phyloP scores from a whole-genome alignment of 192 early-diverging fungal genomes.

The Rhizoclosmatium globosum region DNA sequence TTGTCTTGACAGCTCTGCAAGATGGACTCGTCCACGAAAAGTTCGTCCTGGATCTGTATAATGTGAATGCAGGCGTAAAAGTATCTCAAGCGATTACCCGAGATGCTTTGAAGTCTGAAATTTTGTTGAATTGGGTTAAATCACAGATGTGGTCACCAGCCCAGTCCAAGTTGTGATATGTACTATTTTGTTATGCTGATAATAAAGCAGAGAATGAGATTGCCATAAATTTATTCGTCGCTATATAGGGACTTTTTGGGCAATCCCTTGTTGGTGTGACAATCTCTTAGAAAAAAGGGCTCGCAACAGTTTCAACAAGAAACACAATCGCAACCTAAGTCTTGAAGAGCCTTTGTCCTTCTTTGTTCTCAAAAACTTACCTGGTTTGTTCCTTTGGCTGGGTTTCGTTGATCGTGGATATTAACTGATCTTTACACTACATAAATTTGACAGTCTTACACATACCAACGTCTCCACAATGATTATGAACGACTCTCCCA shows the following conservation, averaged over 20 bases:
- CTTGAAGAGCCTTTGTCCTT: background rate
- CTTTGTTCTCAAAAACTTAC: background rate
- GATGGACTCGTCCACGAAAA: conserved; percentile 13
- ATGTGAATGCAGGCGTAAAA: background rate
- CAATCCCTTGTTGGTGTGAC: conserved; percentile 17
- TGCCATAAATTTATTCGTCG: background rate
- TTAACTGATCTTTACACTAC: no score
- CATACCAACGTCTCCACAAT: background rate
- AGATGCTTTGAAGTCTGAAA: background rate
- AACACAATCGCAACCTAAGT: conserved; percentile 1
- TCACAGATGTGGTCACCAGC: conserved; percentile 6
- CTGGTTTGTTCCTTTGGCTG: no score
- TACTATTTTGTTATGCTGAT: background rate
- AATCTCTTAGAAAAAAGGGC: background rate
- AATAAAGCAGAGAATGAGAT: conserved; percentile 5
- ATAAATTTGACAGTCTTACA: no score
- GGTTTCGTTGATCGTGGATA: no score
- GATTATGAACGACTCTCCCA: conserved; percentile 5
- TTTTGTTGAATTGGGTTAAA: conserved; percentile 8
- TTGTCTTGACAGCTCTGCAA: conserved; percentile 12
- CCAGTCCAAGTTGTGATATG: background rate
- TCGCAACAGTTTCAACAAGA: background rate
- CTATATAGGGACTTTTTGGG: background rate
- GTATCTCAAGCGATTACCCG: no score
- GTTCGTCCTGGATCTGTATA: background rate